Conservation (phyloP, 352 stramenopile species). For the Globisporangium nunn region DNA sequence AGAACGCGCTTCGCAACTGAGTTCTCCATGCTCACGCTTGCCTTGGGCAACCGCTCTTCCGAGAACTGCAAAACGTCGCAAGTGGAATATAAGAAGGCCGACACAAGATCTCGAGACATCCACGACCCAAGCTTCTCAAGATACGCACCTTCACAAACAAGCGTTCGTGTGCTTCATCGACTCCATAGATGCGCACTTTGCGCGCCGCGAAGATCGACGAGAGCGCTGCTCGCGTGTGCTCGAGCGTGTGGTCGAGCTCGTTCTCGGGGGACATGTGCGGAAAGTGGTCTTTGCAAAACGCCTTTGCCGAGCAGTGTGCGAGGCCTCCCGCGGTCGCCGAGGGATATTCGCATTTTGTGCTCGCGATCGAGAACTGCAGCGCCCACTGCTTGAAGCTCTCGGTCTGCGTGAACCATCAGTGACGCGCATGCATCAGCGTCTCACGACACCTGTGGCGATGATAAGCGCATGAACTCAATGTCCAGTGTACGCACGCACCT, state of each 20-base stretch:
- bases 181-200: conserved; percentile 53
- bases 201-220: conserved; percentile 47
- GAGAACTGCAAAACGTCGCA: conserved; percentile 31
- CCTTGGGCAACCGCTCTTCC: conserved; percentile 42
- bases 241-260: conserved; percentile 69
- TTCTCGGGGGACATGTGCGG: conserved; percentile 69
- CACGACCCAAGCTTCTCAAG: neutral
- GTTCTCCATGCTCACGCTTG: conserved; percentile 21
- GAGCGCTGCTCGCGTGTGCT: conserved; percentile 55
- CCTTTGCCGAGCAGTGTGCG: conserved; percentile 53
- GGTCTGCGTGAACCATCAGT: conserved; percentile 16
- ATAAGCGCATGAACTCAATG: too few relatives aligned
- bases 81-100: neutral
- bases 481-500: conserved; percentile 16
- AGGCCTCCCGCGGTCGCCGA: conserved; percentile 30
- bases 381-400: conserved; percentile 76
- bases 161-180: conserved; percentile 30
- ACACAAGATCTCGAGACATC: conserved; percentile 1
- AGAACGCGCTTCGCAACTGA: conserved; percentile 32
- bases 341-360: conserved; percentile 28
- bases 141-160: conserved; percentile 52
- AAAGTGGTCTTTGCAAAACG: conserved; percentile 74
- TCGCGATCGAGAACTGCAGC: conserved; percentile 49
- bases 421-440: neutral
- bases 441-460: neutral